Evolutionary conservation across 2,329 filamentous ascomycete species (phyloP).

Genomic region (Ceratocystis albifundus): DNA sequence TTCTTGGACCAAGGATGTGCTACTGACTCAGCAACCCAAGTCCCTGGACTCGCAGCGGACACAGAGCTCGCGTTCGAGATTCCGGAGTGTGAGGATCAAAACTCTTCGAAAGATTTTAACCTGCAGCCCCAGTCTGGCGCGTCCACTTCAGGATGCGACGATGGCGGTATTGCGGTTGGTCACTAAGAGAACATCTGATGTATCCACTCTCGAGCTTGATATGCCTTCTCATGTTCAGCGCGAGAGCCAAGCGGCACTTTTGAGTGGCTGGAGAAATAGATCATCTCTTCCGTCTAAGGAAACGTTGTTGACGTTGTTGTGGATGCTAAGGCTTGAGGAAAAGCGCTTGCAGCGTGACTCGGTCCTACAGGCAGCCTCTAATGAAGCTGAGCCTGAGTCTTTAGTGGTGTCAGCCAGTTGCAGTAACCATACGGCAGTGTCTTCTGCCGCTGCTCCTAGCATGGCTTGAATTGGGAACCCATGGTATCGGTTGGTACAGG

Average conservation of each 20-base stretch:
- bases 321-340: constrained; percentile 37
- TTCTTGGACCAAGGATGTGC: constrained; percentile 41
- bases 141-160: constrained; percentile 63
- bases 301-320: constrained; percentile 38
- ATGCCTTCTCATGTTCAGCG: constrained; percentile 31
- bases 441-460: constrained; percentile 17
- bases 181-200: constrained; percentile 43
- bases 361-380: background rate
- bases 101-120: constrained; percentile 55
- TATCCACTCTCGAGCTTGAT: constrained; percentile 34
- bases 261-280: constrained; percentile 28
- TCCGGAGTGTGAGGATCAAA: constrained; percentile 48
- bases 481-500: background rate
- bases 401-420: constrained; percentile 9
- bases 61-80: constrained; percentile 42
- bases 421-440: background rate
- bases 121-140: constrained; percentile 63
- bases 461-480: constrained; percentile 14
- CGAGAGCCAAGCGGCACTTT: constrained; percentile 31
- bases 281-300: constrained; percentile 36
- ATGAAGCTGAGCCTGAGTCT: constrained; percentile 13
- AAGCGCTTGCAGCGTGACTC: constrained; percentile 27
- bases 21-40: constrained; percentile 37
- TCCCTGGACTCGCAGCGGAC: constrained; percentile 42
- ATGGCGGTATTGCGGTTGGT: constrained; percentile 61